These are phyloP conservation scores for Saccharomyces hybrid DNA, from an alignment of 1,139 yeast species.

Conservation along the genomic window DNA sequence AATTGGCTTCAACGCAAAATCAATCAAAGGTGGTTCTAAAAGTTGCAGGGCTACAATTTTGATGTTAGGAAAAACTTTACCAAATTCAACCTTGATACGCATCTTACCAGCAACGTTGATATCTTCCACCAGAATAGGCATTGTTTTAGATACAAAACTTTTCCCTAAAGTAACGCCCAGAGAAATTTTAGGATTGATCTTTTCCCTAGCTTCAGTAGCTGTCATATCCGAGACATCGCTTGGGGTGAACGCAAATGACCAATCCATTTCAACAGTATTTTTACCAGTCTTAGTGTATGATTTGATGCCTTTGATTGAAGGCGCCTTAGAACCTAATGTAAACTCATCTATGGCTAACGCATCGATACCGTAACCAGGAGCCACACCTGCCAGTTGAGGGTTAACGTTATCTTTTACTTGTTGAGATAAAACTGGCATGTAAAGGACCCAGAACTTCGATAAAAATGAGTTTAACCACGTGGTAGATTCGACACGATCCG, in stretches of 20 bases:
- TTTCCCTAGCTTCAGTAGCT: slow-evolving; percentile 58
- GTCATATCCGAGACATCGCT: slow-evolving; percentile 80
- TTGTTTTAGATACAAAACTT: slow-evolving; percentile 64
- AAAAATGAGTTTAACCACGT: slow-evolving; percentile 71
- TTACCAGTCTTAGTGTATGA: slow-evolving; percentile 63
- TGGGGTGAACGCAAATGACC: slow-evolving; percentile 76
- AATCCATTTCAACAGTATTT: slow-evolving; percentile 69
- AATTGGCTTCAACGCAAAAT: slow-evolving; percentile 71
- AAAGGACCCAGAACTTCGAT: slow-evolving; percentile 76
- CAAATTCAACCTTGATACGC: slow-evolving; percentile 56
- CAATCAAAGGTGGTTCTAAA: slow-evolving; percentile 69
- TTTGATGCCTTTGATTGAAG: slow-evolving; percentile 60
- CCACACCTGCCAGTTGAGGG: slow-evolving; percentile 57
- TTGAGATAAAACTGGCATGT: slow-evolving; percentile 76
- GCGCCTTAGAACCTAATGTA: slow-evolving; percentile 73
- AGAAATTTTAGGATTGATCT: slow-evolving; percentile 71
- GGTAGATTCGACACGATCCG: slow-evolving; percentile 60
- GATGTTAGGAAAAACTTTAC: slow-evolving; percentile 65
- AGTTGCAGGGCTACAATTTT: slow-evolving; percentile 62
- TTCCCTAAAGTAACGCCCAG: slow-evolving; percentile 74
- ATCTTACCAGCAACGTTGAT: slow-evolving; percentile 68
- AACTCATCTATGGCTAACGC: slow-evolving; percentile 64
- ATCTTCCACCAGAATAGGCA: slow-evolving; percentile 70
- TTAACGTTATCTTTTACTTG: slow-evolving; percentile 63
- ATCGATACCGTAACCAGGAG: slow-evolving; percentile 78